Evolutionary conservation across 139 green algal genomes (phyloP), one percentile per base, ranked within the genome.

Genomic region (Coelastrella sp.): DNA sequence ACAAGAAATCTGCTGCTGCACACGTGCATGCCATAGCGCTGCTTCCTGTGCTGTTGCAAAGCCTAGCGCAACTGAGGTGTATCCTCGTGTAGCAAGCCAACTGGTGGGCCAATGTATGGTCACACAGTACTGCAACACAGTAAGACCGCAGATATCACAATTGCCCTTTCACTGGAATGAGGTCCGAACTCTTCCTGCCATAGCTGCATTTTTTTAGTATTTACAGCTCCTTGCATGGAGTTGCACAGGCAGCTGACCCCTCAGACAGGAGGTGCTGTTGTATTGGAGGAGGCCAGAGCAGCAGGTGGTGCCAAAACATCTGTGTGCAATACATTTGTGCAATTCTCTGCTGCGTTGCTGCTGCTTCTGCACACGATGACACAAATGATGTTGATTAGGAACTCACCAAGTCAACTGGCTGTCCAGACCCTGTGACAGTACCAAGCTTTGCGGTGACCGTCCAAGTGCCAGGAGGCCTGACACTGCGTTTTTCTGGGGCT

Each of bases 11-110:
- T 87, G 69, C 27, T 30, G 59, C 82, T 79, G 48, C 38, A 87
- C 51, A 5, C 27, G 27, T 15, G 45, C 27, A 73, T 87, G 82
- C 82, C 82, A 87, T 25, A 38, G 25, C 15, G 57, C 57, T 50
- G 82, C 82, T 34, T 87, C 69, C 23, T 74, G 41, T 7, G 9
- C n/a, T 23, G 69, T 67, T 30, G 60, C 57, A 40, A 81, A 91
- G 8, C 90, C 88, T 11, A 93, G 83, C 25, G 62, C 81, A 73
- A 91, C 88, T 59, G 82, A 89, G 34, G 80, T 87, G 60, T 91
- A 92, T 30, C 88, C 90, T 45, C 88, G 89, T 68, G 84, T 84
- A 5, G 84, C 69, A 3, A 87, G 60, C 88, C 88, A 93, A 45
- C 79, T 85, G 21, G 68, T 83, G 5, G 90, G 90, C 90, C 90